Base-by-base conservation (phyloP, 257 asterid genomes). In the Cruciata laevipes region DNA sequence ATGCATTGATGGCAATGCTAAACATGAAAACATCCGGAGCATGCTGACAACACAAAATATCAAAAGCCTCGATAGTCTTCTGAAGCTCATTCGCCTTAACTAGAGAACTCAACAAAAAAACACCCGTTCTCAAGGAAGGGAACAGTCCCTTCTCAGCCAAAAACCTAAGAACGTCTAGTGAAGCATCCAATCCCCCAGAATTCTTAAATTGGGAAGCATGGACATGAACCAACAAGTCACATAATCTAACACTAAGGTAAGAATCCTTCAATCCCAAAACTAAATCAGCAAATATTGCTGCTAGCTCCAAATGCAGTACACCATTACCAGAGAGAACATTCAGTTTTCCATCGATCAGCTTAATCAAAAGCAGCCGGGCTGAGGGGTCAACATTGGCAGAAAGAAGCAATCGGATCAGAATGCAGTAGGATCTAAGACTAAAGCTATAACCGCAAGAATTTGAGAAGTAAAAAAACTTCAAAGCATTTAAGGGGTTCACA, bases 201-300 rank as follows among this genome's bases (percentile, higher is more conserved):
- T 69, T 71, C 82, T 71, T 80, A 72, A 92, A 83, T 71, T 80
- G 80, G 23, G 70, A 83, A 27, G 83, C 83, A 63, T 86, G 87
- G 75, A 92, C 81, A 78, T 89, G 90, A 77, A 87, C 76, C 84
- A 92, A 83, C 71, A 86, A 77, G 79, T 92, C 95, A 72, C 81
- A 78, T 18, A 82, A 82, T 77, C 86, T 79, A 65, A 56, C 58
- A 78, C 74, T 86, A 59, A 69, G 33, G 70, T 75, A 60, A 51
- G 69, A 74, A 59, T 55, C 67, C 12, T 65, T 55, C 5, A 75
- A 80, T 63, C 74, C 58, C 57, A 69, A 52, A 78, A 51, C 77
- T 20, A 81, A 68, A 62, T 86, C 88, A 3, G 75, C 82, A 66
- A 89, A 79, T 21, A 63, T 78, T 47, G 25, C 47, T 8, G 89